These are phyloP conservation scores for Medicago truncatula DNA, from an alignment of 306 rosid species.

Conservation along the genomic window MtrunA17r5.0-ANR NC_053044.1:44208001-44208500, in stretches of 20 bases:
- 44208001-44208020: constrained; percentile 33
- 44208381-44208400: constrained; percentile 39
- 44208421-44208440: constrained; percentile 3
- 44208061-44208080: constrained; percentile 9
- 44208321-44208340: constrained; percentile 46
- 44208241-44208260: constrained; percentile 33
- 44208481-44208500: constrained; percentile 39
- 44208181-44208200: constrained; percentile 38
- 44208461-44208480: constrained; percentile 58
- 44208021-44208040: constrained; percentile 13
- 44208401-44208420: background rate
- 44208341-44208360: constrained; percentile 42
- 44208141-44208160: constrained; percentile 36
- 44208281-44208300: constrained; percentile 56
- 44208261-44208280: constrained; percentile 49
- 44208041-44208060: constrained; percentile 52
- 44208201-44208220: constrained; percentile 43
- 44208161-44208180: constrained; percentile 48
- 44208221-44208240: constrained; percentile 45
- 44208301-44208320: constrained; percentile 44
- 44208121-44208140: constrained; percentile 55
- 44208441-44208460: constrained; percentile 55
- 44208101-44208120: constrained; percentile 92
- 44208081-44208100: constrained; percentile 74
- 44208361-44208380: constrained; percentile 39